Percentiles rank a stretch among this genome's conserved stretches.
Conservation (phyloP, 1,284 basidiomycete genomes). For the Tilletia indica region DNA sequence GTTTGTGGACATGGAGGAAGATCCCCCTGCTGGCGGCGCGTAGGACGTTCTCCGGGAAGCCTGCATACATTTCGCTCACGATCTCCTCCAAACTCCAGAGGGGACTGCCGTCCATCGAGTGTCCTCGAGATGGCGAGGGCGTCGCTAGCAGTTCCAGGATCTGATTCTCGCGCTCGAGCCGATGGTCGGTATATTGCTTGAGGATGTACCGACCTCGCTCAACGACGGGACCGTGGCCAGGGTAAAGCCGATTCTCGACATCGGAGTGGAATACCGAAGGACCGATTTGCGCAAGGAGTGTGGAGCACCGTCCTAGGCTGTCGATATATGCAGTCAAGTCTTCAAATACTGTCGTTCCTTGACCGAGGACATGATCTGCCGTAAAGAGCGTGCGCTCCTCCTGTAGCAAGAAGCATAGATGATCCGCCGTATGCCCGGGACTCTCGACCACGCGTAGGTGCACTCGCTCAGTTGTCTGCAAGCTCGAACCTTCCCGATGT, state of each 20-base stretch:
- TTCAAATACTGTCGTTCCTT: conserved; percentile 86
- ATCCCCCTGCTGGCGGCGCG: conserved; percentile 71
- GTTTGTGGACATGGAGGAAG: conserved; percentile 71
- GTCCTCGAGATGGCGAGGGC: conserved; percentile 46
- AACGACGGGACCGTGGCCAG: conserved; percentile 82
- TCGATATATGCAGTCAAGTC: conserved; percentile 73
- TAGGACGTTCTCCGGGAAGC: conserved; percentile 68
- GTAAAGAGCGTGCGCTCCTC: conserved; percentile 69
- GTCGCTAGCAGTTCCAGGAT: conserved; percentile 65
- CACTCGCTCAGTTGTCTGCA: background rate
- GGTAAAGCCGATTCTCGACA: conserved; percentile 64
- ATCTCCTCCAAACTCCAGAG: conserved; percentile 46
- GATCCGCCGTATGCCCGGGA: conserved; percentile 88
- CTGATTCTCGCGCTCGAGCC: conserved; percentile 77
- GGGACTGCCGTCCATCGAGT: conserved; percentile 26
- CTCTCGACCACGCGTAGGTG: conserved; percentile 69
- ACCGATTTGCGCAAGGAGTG: conserved; percentile 50
- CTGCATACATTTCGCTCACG: conserved; percentile 63
- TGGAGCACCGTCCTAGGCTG: conserved; percentile 68
- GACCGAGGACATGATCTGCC: conserved; percentile 84
- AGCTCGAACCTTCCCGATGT: conserved; percentile 15
- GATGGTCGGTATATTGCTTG: conserved; percentile 73
- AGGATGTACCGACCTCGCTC: conserved; percentile 64
- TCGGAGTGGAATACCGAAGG: conserved; percentile 15
- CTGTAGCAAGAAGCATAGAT: conserved; percentile 63